Conservation (phyloP, 129 eudicot species). For the Logfia minima region DNA sequence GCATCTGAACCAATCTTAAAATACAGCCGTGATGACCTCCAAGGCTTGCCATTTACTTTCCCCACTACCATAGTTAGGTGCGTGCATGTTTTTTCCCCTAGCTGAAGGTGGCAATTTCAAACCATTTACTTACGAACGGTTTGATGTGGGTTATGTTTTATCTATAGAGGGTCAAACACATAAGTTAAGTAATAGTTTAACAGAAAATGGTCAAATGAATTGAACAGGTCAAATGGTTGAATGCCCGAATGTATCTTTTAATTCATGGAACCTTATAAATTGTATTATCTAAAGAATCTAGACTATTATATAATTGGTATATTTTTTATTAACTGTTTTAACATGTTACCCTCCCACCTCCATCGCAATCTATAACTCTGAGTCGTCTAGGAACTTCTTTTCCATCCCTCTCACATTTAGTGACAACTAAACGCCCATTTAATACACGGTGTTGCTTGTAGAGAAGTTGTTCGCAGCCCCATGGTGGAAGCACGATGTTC, state of each 20-base stretch:
- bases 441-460: slow-evolving; percentile 41
- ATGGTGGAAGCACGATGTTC: slow-evolving; percentile 99
- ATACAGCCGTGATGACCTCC: slow-evolving; percentile 78
- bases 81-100: not conserved
- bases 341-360: not conserved
- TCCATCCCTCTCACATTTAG: not conserved
- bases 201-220: not conserved
- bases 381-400: not conserved
- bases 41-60: slow-evolving; percentile 84
- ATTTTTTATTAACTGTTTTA: not conserved
- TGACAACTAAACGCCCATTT: slow-evolving; percentile 25
- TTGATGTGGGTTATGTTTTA: not conserved
- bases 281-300: no score
- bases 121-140: not conserved
- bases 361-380: not conserved
- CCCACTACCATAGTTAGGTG: slow-evolving; percentile 72
- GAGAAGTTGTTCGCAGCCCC: slow-evolving; percentile 92
- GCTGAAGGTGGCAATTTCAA: not conserved
- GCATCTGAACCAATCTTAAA: slow-evolving; percentile 59
- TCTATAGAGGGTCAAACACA: not conserved
- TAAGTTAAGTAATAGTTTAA: not conserved
- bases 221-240: not conserved
- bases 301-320: no score
- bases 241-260: no score
- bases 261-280: no score